phyloP scores from a whole-genome alignment of 2,329 filamentous ascomycete genomes.

The Microascus cirrosus region DNA sequence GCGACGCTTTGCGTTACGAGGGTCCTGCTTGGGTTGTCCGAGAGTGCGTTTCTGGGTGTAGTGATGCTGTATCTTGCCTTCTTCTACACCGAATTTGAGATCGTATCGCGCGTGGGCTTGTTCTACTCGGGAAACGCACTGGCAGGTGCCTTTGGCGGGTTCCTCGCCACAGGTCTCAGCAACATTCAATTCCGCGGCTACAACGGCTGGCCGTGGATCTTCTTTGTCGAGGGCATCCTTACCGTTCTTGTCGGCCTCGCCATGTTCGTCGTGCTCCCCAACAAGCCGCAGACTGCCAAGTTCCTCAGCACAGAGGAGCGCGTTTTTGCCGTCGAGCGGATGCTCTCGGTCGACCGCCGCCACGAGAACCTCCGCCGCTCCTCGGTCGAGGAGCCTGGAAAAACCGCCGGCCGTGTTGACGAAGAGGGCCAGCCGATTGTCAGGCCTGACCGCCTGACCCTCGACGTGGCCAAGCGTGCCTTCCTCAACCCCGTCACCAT shows the following conservation, averaged over 20 bases:
- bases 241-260: conserved; percentile 20
- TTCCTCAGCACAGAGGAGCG: conserved; percentile 27
- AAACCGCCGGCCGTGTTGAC: background rate
- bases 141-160: conserved; percentile 51
- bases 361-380: background rate
- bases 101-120: conserved; percentile 11
- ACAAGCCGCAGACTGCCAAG: conserved; percentile 22
- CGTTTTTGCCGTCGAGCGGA: conserved; percentile 18
- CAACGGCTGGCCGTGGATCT: conserved; percentile 32
- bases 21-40: conserved; percentile 11
- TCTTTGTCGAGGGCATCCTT: conserved; percentile 27
- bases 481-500: conserved; percentile 11
- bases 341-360: conserved; percentile 7
- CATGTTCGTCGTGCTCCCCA: conserved; percentile 24
- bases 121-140: conserved; percentile 50
- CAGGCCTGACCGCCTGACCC: conserved; percentile 3
- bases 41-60: conserved; percentile 13
- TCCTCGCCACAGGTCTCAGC: conserved; percentile 30
- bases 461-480: conserved; percentile 7
- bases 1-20: conserved; percentile 11
- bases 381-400: background rate
- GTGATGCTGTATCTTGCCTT: conserved; percentile 13
- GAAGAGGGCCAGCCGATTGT: background rate
- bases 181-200: conserved; percentile 21
- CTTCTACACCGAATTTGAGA: conserved; percentile 13